Conservation (phyloP, 2,329 filamentous ascomycete genomes). For the Pseudogymnoascus sp. region DNA sequence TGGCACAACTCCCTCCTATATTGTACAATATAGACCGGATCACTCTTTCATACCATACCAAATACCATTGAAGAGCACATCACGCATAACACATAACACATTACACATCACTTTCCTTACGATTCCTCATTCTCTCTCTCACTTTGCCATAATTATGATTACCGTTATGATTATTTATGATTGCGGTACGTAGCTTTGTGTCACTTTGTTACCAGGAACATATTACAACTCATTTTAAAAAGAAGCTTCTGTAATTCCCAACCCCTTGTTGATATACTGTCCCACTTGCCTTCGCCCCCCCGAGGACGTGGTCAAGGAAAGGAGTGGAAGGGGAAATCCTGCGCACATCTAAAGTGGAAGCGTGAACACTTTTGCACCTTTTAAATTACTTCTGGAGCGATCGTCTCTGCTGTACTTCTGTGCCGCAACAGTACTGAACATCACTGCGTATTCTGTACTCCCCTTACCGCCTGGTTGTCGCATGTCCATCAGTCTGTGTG, state of each 20-base stretch:
- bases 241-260: constrained; percentile 6
- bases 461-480: not conserved
- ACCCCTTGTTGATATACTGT: not conserved
- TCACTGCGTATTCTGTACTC: not conserved
- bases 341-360: not conserved
- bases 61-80: not conserved
- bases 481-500: not conserved
- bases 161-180: not conserved
- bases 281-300: constrained; percentile 2
- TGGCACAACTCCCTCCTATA: not conserved
- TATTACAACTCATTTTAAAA: not conserved
- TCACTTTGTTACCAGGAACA: too few species aligned
- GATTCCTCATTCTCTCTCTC: not conserved
- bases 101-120: not conserved
- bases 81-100: not conserved
- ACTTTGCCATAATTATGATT: too few species aligned
- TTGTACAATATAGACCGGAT: not conserved
- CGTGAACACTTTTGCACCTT: not conserved
- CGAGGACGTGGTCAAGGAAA: not conserved
- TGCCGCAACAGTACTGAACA: not conserved
- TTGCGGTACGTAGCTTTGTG: too few species aligned
- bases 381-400: constrained; percentile 5
- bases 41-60: not conserved
- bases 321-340: not conserved
- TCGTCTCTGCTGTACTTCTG: constrained; percentile 1